These are phyloP conservation scores for Rhynchosporium secalis DNA, from an alignment of 2,329 filamentous ascomycete species.

Conservation along the genomic window DNA sequence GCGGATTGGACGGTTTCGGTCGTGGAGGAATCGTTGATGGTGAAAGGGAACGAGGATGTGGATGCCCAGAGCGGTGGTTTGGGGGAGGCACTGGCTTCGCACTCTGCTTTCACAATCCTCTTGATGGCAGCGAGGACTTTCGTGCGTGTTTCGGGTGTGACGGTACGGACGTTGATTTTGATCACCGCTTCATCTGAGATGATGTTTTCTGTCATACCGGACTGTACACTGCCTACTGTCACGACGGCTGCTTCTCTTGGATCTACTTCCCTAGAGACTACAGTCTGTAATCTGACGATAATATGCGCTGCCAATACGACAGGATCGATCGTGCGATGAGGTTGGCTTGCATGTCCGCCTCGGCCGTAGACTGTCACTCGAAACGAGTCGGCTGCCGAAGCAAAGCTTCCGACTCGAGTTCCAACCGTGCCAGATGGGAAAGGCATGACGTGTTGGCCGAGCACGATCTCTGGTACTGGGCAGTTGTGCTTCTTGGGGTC, in stretches of 20 bases:
- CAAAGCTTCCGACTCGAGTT: constrained; percentile 39
- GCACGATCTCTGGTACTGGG: constrained; percentile 54
- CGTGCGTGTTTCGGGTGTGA: constrained; percentile 39
- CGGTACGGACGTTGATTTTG: constrained; percentile 45
- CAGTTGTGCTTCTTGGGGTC: constrained; percentile 44
- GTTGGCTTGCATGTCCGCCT: constrained; percentile 46
- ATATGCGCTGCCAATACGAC: constrained; percentile 47
- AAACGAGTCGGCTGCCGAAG: constrained; percentile 42
- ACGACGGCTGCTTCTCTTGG: constrained; percentile 47
- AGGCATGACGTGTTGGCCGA: constrained; percentile 55
- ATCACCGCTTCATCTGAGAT: constrained; percentile 46
- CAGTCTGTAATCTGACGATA: constrained; percentile 44
- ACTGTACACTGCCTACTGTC: constrained; percentile 47
- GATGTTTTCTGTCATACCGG: constrained; percentile 47
- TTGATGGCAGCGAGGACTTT: constrained; percentile 43
- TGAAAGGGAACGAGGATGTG: constrained; percentile 30
- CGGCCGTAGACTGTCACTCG: constrained; percentile 44
- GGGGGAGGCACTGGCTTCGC: constrained; percentile 44
- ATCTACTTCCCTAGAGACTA: constrained; percentile 44
- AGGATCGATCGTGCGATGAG: constrained; percentile 49
- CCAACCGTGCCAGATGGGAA: constrained; percentile 42
- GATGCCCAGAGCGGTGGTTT: constrained; percentile 27
- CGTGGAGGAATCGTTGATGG: constrained; percentile 28
- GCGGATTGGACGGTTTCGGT: constrained; percentile 22
- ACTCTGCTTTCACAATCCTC: constrained; percentile 54